Evolutionary conservation across 768 basidiomycete species (phyloP).

Genomic region (Lyophyllum semitale): DNA sequence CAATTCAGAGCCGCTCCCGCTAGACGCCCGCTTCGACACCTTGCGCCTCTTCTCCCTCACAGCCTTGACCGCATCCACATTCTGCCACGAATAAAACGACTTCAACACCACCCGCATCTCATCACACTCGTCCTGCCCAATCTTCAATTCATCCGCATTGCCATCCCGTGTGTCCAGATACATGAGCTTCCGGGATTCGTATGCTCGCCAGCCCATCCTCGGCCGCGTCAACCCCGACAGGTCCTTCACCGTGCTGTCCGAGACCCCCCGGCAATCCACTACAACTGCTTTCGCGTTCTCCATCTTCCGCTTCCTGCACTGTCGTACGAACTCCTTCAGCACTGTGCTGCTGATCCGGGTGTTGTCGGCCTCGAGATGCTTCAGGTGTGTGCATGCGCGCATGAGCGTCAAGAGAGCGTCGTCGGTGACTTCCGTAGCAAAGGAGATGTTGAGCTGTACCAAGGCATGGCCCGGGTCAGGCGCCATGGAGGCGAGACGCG

Average conservation of each 20-base stretch:
- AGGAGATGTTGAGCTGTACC: constrained; percentile 73
- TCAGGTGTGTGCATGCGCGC: constrained; percentile 59
- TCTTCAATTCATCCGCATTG: constrained; percentile 59
- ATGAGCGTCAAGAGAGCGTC: constrained; percentile 67
- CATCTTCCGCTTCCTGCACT: constrained; percentile 47
- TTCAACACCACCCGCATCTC: constrained; percentile 71
- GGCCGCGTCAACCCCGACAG: constrained; percentile 61
- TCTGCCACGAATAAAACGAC: constrained; percentile 87
- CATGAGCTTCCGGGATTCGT: constrained; percentile 66
- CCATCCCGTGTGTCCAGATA: constrained; percentile 75
- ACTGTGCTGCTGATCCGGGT: constrained; percentile 68
- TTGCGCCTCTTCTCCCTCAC: constrained; percentile 70
- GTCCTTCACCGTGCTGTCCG: constrained; percentile 65
- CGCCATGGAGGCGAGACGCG: constrained; percentile 11
- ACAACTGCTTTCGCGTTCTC: constrained; percentile 61
- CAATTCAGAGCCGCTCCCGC: constrained; percentile 35
- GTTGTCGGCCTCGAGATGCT: constrained; percentile 75
- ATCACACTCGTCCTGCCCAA: constrained; percentile 84
- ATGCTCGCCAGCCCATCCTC: constrained; percentile 72
- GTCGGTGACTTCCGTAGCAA: constrained; percentile 63
- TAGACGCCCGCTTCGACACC: constrained; percentile 44
- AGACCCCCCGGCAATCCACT: constrained; percentile 75
- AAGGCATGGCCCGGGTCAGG: constrained; percentile 64
- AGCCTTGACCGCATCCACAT: constrained; percentile 72
- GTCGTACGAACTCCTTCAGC: constrained; percentile 67